Conservation (phyloP, 768 basidiomycete genomes). For the Agaricus blazei region DNA sequence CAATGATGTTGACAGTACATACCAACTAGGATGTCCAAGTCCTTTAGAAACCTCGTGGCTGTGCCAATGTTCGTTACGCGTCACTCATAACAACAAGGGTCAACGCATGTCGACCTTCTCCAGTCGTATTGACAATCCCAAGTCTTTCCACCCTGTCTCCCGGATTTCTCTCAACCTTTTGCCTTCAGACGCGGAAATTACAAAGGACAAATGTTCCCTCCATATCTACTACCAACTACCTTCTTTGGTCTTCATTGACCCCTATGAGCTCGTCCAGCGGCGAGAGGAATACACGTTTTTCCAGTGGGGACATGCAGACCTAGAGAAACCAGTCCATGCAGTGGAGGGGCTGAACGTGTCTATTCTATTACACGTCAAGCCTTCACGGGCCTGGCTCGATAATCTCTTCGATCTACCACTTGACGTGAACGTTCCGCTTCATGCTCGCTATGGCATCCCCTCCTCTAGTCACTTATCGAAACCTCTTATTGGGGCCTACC, state of each 20-base stretch:
- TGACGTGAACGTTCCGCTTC: conserved; percentile 5
- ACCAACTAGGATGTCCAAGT: too few relatives aligned
- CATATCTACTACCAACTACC: conserved; percentile 1
- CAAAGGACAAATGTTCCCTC: neutral
- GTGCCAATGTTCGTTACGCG: too few relatives aligned
- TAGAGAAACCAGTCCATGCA: conserved; percentile 6
- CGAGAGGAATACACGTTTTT: conserved; percentile 5
- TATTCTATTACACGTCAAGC: neutral
- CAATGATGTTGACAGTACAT: too few relatives aligned
- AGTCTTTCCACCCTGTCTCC: conserved; percentile 5
- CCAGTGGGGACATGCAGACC: conserved; percentile 2
- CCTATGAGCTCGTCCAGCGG: conserved; percentile 8
- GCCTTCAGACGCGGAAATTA: neutral
- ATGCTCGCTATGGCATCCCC: conserved; percentile 6
- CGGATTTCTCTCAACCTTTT: neutral
- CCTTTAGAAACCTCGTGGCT: too few relatives aligned
- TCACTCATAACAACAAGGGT: too few relatives aligned
- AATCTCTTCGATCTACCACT: neutral
- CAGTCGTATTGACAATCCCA: neutral
- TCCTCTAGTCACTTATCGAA: neutral
- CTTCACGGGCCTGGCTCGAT: neutral
- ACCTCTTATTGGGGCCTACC: neutral
- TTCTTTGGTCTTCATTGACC: conserved; percentile 2
- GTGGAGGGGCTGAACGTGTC: neutral
- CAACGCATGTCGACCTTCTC: neutral